These are phyloP conservation scores for Quercus tomentella DNA, from an alignment of 331 rosid species.

Conservation along the genomic window DNA sequence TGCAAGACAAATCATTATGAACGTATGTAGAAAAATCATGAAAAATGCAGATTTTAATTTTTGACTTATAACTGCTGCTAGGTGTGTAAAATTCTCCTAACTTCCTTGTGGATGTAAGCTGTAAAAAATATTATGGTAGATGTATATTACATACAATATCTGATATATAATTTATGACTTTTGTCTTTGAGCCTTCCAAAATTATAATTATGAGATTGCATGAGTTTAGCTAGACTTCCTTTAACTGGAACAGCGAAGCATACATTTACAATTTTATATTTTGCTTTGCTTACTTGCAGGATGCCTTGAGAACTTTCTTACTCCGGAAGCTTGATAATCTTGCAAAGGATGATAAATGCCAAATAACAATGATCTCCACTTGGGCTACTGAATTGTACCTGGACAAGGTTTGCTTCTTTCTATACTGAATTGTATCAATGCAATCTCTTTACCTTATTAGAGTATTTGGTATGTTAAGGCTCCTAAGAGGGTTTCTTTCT, in stretches of 20 bases:
- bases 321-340: conserved; percentile 88
- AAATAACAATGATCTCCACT: conserved; percentile 97
- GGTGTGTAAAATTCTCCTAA: too few relatives aligned
- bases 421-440: background rate
- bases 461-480: too few relatives aligned
- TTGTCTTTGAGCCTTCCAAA: background rate
- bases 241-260: conserved; percentile 5
- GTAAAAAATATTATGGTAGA: too few relatives aligned
- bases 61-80: background rate
- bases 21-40: background rate
- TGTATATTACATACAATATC: too few relatives aligned
- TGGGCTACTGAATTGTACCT: conserved; percentile 93
- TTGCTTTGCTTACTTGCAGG: conserved; percentile 49
- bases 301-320: conserved; percentile 86
- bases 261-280: conserved; percentile 10
- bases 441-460: too few relatives aligned
- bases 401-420: conserved; percentile 69
- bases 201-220: background rate
- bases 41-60: background rate
- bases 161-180: background rate
- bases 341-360: conserved; percentile 85
- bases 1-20: background rate
- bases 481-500: too few relatives aligned
- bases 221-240: background rate
- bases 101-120: too few relatives aligned